Evolutionary conservation across 1,139 yeast species (phyloP).

Genomic region (Geotrichum candidum): DNA sequence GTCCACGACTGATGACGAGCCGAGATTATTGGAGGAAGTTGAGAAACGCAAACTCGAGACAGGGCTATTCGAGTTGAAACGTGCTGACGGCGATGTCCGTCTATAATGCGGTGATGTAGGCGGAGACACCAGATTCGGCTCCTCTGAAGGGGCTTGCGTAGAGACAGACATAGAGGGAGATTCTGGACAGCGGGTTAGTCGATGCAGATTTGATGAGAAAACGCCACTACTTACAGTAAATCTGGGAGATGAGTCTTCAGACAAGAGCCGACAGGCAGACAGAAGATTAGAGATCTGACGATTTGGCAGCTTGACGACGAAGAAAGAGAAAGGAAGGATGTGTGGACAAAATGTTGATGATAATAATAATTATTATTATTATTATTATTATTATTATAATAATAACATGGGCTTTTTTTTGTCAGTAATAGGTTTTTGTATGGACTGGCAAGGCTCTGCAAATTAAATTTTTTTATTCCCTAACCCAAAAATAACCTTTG

Average conservation of each 20-base stretch:
- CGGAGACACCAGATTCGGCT: background rate
- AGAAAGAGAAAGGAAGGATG: background rate
- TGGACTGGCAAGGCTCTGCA: background rate
- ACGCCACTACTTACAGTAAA: background rate
- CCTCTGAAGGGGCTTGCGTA: background rate
- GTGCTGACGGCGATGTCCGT: background rate
- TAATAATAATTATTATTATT: too few relatives aligned
- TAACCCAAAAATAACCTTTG: background rate
- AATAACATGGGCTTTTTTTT: background rate
- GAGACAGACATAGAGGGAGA: background rate
- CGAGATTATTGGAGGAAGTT: background rate
- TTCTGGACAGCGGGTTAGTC: background rate
- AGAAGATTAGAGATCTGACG: background rate
- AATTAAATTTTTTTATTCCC: background rate
- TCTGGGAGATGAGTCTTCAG: background rate
- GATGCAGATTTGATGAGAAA: background rate
- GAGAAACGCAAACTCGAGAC: background rate
- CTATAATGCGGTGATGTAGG: background rate
- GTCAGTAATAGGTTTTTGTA: too few relatives aligned
- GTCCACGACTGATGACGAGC: slow-evolving; percentile 4
- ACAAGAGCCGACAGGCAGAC: background rate
- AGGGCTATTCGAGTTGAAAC: background rate
- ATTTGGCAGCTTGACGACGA: background rate
- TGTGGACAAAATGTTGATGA: background rate
- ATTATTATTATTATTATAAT: too few relatives aligned